These are phyloP conservation scores for Quercus lobata DNA, from an alignment of 331 rosid species.

Conservation along the genomic window DNA sequence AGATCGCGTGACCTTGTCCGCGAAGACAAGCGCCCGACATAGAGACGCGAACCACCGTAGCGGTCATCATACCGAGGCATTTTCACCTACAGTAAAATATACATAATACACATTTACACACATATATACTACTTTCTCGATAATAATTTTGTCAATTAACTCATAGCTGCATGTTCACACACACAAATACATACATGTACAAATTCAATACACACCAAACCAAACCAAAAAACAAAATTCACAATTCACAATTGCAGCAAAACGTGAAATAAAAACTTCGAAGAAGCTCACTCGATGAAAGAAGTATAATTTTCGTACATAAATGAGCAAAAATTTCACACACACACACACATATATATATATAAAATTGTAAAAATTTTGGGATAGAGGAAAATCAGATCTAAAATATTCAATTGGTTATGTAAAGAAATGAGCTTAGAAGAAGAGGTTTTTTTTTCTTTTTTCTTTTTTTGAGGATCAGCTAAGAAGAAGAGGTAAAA, in stretches of 20 bases:
- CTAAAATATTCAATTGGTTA: background rate
- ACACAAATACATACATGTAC: background rate
- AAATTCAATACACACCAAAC: background rate
- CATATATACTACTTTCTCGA: too few species aligned
- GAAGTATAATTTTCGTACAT: too few species aligned
- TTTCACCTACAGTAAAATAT: constrained; percentile 20
- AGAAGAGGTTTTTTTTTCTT: background rate
- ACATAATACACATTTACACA: too few species aligned
- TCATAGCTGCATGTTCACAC: background rate
- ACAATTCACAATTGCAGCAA: background rate
- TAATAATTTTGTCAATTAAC: too few species aligned
- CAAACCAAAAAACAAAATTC: too few species aligned
- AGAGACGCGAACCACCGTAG: constrained; percentile 72
- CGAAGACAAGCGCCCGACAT: constrained; percentile 69
- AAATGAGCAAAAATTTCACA: too few species aligned
- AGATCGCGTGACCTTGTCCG: constrained; percentile 79
- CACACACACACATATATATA: background rate
- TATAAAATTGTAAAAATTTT: background rate
- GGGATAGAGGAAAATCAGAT: background rate
- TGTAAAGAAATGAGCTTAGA: background rate
- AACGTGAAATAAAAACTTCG: background rate
- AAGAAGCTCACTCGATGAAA: too few species aligned
- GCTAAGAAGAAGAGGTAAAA: background rate
- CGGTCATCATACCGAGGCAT: constrained; percentile 82
- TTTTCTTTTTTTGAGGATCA: too few species aligned